phyloP scores from a whole-genome alignment of 306 rosid species.

The Pachyrhizus erosus region DNA sequence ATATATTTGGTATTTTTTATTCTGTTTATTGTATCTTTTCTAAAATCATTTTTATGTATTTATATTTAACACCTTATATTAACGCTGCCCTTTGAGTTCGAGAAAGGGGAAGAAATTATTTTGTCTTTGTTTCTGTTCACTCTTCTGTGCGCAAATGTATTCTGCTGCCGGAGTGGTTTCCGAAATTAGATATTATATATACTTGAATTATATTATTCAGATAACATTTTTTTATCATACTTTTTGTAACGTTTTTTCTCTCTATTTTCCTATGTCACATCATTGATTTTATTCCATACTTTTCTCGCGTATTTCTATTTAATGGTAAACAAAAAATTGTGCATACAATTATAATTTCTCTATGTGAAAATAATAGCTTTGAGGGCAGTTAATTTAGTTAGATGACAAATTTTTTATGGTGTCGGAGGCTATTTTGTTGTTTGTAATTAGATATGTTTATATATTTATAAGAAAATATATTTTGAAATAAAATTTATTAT shows the following conservation, averaged over 20 bases:
- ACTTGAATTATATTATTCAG: no score
- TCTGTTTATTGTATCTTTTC: background rate
- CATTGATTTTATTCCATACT: no score
- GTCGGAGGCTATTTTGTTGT: background rate
- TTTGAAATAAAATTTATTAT: no score
- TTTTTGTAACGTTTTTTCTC: no score
- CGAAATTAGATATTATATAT: no score
- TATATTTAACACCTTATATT: slow-evolving; percentile 3
- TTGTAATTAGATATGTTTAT: no score
- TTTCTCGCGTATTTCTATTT: no score
- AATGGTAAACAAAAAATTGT: background rate
- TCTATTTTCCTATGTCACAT: no score
- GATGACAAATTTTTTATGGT: background rate
- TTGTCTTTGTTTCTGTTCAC: background rate
- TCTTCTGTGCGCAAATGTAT: background rate
- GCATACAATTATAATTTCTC: background rate
- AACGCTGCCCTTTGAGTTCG: slow-evolving; percentile 30
- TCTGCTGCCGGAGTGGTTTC: background rate
- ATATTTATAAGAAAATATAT: no score
- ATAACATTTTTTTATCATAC: no score
- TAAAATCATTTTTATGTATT: background rate
- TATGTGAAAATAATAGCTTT: background rate
- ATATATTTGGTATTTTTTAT: slow-evolving; percentile 24
- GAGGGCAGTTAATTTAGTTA: background rate
- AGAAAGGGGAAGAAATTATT: slow-evolving; percentile 14